phyloP scores from a whole-genome alignment of 2,329 filamentous ascomycete species.

The Neonectria punicea region DNA sequence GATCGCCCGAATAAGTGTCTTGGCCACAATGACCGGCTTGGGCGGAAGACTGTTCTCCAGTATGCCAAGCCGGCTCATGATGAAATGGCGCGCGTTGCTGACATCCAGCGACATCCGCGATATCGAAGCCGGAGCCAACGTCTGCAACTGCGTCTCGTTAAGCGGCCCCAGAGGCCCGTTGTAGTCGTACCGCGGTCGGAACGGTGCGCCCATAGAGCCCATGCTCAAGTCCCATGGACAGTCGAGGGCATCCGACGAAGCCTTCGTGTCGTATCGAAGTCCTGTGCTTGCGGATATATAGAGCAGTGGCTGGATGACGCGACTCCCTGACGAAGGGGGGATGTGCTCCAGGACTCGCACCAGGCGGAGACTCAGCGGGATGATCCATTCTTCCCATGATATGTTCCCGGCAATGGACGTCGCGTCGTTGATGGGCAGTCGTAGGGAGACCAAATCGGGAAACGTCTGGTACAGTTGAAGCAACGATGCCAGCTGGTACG shows the following conservation, averaged over 20 bases:
- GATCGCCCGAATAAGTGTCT: constrained; percentile 53
- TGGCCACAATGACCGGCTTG: constrained; percentile 55
- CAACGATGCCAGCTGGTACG: constrained; percentile 51
- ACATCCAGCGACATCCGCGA: constrained; percentile 48
- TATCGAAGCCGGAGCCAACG: constrained; percentile 26
- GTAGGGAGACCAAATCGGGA: constrained; percentile 47
- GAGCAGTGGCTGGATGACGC: constrained; percentile 50
- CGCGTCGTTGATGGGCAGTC: constrained; percentile 41
- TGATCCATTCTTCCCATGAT: constrained; percentile 51
- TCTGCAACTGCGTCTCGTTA: constrained; percentile 19
- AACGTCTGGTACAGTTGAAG: constrained; percentile 55
- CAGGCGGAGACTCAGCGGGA: constrained; percentile 47
- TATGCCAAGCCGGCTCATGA: constrained; percentile 51
- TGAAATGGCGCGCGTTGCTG: constrained; percentile 51
- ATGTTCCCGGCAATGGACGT: constrained; percentile 35
- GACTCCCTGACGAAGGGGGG: constrained; percentile 48
- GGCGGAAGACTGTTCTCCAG: constrained; percentile 54
- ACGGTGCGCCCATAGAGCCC: constrained; percentile 16
- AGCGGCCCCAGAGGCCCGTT: constrained; percentile 23
- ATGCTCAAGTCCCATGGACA: constrained; percentile 25
- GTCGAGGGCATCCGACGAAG: constrained; percentile 30
- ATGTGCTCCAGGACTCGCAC: constrained; percentile 49
- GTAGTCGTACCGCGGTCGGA: constrained; percentile 11
- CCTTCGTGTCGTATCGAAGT: constrained; percentile 40
- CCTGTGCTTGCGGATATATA: constrained; percentile 52